A percentile compares a stretch with the other conserved stretches of the same genome.
Evolutionary conservation across 2,329 filamentous ascomycete species (phyloP).

Genomic region (Penicillium oxalicum): DNA sequence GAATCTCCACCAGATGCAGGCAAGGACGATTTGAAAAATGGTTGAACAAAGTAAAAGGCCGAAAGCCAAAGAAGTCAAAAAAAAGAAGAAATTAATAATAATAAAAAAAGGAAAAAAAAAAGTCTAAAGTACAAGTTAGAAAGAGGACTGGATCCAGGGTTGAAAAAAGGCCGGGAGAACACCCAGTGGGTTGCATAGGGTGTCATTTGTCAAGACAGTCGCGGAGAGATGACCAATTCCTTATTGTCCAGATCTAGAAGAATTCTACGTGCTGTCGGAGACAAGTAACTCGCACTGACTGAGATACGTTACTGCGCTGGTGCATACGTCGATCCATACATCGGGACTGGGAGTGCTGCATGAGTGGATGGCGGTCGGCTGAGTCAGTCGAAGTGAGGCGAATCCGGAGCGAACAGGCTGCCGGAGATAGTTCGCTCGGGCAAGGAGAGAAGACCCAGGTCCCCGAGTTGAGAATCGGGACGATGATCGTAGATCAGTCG

Average conservation of each 20-base stretch:
- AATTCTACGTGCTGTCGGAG: no score
- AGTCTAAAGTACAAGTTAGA: slow-evolving; percentile 6
- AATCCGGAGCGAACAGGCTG: neutral
- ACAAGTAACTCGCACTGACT: no score
- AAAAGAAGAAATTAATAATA: neutral
- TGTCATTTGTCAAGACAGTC: no score
- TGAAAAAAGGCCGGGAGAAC: neutral
- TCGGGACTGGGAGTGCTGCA: neutral
- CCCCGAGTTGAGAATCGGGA: no score
- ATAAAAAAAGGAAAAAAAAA: neutral
- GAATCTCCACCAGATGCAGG: slow-evolving; percentile 1
- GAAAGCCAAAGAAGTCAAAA: neutral
- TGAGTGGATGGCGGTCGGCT: slow-evolving; percentile 1
- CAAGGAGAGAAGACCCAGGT: no score
- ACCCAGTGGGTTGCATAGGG: neutral
- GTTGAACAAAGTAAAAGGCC: neutral
- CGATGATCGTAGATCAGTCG: no score
- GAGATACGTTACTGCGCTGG: no score
- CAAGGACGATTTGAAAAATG: slow-evolving; percentile 4
- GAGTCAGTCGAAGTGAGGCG: slow-evolving; percentile 17
- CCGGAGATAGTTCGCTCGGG: slow-evolving; percentile 1
- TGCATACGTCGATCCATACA: no score
- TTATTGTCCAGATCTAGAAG: no score
- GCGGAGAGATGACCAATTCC: no score
- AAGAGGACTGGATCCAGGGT: slow-evolving; percentile 3